These are phyloP conservation scores for Geotrichum siamense DNA, from an alignment of 1,139 yeast species.

Conservation along the genomic window DNA sequence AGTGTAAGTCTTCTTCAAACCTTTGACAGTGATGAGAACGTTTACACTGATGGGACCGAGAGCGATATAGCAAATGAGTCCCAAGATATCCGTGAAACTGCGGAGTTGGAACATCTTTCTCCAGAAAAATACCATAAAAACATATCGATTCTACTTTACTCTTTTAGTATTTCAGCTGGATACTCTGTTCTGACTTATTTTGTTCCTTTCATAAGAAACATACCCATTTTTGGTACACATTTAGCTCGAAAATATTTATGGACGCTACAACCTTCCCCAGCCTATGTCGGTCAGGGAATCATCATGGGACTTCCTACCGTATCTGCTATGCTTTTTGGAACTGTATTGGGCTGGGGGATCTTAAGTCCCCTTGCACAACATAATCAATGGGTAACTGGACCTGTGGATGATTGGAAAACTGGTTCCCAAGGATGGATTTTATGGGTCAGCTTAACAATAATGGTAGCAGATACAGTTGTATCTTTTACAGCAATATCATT, in stretches of 20 bases:
- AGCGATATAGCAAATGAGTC: background rate
- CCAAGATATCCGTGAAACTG: too few species aligned
- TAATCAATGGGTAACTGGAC: conserved; percentile 83
- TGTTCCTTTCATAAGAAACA: conserved; percentile 54
- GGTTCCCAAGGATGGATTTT: conserved; percentile 98
- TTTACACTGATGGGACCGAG: too few species aligned
- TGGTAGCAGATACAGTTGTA: conserved; percentile 88
- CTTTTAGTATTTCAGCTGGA: conserved; percentile 62
- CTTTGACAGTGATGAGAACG: too few species aligned
- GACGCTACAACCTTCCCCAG: conserved; percentile 94
- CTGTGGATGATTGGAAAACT: conserved; percentile 81
- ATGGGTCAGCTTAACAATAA: conserved; percentile 87
- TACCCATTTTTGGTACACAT: conserved; percentile 68
- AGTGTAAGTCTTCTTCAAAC: background rate
- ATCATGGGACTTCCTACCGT: conserved; percentile 96
- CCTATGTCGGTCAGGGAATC: conserved; percentile 94
- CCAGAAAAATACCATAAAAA: conserved; percentile 45
- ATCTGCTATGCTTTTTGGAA: conserved; percentile 83
- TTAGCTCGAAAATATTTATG: conserved; percentile 68
- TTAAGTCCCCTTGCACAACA: conserved; percentile 71
- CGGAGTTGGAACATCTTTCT: conserved; percentile 18
- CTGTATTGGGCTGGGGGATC: conserved; percentile 84
- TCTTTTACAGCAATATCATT: conserved; percentile 62
- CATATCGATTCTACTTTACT: conserved; percentile 47
- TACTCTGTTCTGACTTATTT: conserved; percentile 71